Percentiles rank a stretch among this genome's conserved stretches.
phyloP scores from a whole-genome alignment of 768 basidiomycete species.

The Hygrophorus russula region DNA sequence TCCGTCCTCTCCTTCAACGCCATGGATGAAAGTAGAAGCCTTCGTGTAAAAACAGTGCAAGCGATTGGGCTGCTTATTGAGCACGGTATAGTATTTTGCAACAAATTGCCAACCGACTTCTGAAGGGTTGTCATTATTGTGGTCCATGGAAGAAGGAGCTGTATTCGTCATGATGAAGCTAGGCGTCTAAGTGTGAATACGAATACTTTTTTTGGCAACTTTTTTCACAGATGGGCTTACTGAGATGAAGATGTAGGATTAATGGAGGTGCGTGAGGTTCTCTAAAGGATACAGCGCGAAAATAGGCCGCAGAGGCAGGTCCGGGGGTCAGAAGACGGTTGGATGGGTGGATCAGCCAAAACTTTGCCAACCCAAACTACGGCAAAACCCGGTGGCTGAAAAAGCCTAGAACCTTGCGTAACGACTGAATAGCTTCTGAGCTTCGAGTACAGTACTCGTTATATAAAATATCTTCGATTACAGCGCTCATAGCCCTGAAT shows the following conservation, averaged over 20 bases:
- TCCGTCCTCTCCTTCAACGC: slow-evolving; percentile 91
- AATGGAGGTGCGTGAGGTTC: slow-evolving; percentile 15
- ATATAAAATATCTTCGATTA: too few relatives aligned
- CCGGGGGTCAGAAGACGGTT: slow-evolving; percentile 18
- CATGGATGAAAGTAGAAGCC: slow-evolving; percentile 93
- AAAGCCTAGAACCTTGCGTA: too few relatives aligned
- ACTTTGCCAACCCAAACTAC: not conserved
- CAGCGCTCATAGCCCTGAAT: too few relatives aligned
- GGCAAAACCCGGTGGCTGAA: too few relatives aligned
- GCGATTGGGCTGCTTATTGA: slow-evolving; percentile 94
- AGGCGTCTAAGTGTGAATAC: not conserved
- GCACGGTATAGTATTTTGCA: slow-evolving; percentile 97
- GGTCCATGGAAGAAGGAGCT: slow-evolving; percentile 24
- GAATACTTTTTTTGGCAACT: not conserved
- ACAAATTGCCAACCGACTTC: slow-evolving; percentile 99
- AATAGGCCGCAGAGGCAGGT: slow-evolving; percentile 14
- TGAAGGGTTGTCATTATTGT: slow-evolving; percentile 63
- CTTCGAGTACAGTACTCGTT: too few relatives aligned
- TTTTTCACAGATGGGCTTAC: not conserved
- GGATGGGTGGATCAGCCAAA: not conserved
- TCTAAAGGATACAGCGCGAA: slow-evolving; percentile 26
- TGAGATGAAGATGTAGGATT: slow-evolving; percentile 20
- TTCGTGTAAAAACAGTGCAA: slow-evolving; percentile 99
- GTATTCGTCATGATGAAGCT: slow-evolving; percentile 19
- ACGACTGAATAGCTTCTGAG: too few relatives aligned